Evolutionary conservation across 179 eudicot genomes (phyloP), one percentile per base, ranked within the genome.

Genomic region (Carnegiea gigantea): DNA sequence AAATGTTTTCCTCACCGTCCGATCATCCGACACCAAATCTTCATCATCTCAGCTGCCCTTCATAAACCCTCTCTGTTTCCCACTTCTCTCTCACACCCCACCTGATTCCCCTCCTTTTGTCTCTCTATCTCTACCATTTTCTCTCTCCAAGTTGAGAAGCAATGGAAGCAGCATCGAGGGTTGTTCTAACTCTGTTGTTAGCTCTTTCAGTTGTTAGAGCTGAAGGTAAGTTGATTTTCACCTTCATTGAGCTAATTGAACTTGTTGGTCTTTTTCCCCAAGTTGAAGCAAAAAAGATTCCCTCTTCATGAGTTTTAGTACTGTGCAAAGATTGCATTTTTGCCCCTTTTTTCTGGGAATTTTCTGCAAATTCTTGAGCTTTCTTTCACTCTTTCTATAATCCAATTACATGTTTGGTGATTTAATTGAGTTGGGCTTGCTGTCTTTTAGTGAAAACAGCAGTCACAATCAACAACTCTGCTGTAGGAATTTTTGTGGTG

Each of bases 11-110:
- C 70, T 62, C 73, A 79, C 87, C 87, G 83, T 85, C 48, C 28
- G 77, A 84, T 84, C 49, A 64, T 65, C 86, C 81, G 84, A 81
- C 86, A 64, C 13, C 49, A 30, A 78, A 73, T 68, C 80, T 78
- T 78, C 76, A 78, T 83, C 43, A 80, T 46, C 36, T 53, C 26
- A 33, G 51, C 70, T 18, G 10, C 80, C 72, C 79, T n/a, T 30
- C 48, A 36, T 81, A 53, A 11, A 75, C 12, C 73, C 83, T 71
- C 44, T n/a, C 13, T 24, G 9, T 44, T 70, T 40, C 23, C 54
- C 36, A 28, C n/a, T 36, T 20, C 40, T 71, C 70, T 59, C 54
- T 4, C 73, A 51, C 48, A 15, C 53, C 68, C 70, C 72, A 53
- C 54, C 68, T 71, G 38, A 70, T 53, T 38, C 77, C 53, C 12